Evolutionary conservation across 2,329 filamentous ascomycete species (phyloP), one percentile per base, ranked within the genome.

Genomic region (Sphaceloma murrayae): DNA sequence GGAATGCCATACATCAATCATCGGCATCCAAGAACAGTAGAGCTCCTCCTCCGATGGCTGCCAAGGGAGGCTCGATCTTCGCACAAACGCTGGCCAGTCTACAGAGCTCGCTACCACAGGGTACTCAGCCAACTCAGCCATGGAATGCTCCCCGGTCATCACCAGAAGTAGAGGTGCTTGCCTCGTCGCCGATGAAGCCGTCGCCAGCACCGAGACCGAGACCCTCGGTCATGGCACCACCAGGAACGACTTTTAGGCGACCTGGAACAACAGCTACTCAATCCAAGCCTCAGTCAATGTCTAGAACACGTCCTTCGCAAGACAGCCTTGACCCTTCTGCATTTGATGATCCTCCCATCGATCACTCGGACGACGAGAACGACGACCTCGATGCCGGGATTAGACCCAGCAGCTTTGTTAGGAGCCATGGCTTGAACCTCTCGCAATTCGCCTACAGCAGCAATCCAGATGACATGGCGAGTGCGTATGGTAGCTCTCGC

Each of bases 101-200:
- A 16, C 30, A 45, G n/a, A 24, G 17, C 4, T 45, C 42, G 4
- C 10, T 40, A 16, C 56, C 42, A 13, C 55, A 47, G 49, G 52
- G 58, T 27, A 80, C 76, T 10, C 77, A 81, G 53, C 75, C 78
- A 1, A 80, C 74, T 8, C 77, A 80, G 54, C 63, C 77, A 24
- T 61, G 80, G 18, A 22, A 58, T 56, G 19, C 45, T 8, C 43
- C 43, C 4, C 38, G 46, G 17, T 70, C 27, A 58, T 73, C 40
- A 4, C 42, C 51, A 3, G 53, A 58, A 39, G 68, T 95, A 46
- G 88, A 94, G 61, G 88, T 95, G 2, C 80, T 82, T 21, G 85
- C 85, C n/a, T 95, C 88, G 2, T 95, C 89, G 1, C 88, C 87
- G 73, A 24, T 29, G 2, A 32, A 34, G 11, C 32, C 42, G 2